phyloP scores from a whole-genome alignment of 2,329 filamentous ascomycete species.

The Microdochium bolleyi region DNA sequence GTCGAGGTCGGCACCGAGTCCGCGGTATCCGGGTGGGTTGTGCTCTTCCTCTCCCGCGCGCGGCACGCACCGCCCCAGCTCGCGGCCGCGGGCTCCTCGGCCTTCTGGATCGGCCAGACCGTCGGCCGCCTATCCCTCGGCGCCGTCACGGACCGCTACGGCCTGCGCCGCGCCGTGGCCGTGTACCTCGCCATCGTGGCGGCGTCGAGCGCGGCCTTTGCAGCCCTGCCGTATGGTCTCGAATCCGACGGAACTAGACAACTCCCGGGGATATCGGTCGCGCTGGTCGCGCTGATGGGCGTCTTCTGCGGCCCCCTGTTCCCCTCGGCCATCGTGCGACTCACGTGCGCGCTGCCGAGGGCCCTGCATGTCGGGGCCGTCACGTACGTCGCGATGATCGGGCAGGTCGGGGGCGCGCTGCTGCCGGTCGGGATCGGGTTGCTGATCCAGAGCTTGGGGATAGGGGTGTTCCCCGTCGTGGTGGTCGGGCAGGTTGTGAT shows the following conservation, averaged over 20 bases:
- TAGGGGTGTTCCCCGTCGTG: constrained; percentile 50
- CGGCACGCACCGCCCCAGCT: constrained; percentile 61
- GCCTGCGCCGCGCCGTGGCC: constrained; percentile 59
- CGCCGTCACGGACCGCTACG: constrained; percentile 66
- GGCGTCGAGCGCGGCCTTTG: background rate
- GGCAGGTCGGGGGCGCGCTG: constrained; percentile 64
- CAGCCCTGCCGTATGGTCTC: background rate
- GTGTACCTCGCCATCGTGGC: constrained; percentile 52
- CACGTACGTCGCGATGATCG: constrained; percentile 72
- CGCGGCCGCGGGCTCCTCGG: constrained; percentile 67
- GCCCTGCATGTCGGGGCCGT: constrained; percentile 73
- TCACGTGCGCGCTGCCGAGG: constrained; percentile 65
- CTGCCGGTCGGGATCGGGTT: constrained; percentile 61
- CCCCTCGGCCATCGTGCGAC: constrained; percentile 64
- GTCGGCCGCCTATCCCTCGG: constrained; percentile 65
- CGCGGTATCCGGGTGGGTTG: constrained; percentile 69
- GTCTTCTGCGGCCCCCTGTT: constrained; percentile 49
- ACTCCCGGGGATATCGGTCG: background rate
- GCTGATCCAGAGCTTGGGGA: constrained; percentile 51
- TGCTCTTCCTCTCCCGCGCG: constrained; percentile 78
- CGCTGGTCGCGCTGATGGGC: background rate
- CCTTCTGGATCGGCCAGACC: constrained; percentile 80
- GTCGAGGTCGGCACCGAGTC: constrained; percentile 76
- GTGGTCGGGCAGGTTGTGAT: constrained; percentile 38
- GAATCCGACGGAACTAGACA: background rate